These are phyloP conservation scores for Rhizomucor miehei DNA, from an alignment of 371 early-diverging fungal genomes.

Conservation along the genomic window DNA sequence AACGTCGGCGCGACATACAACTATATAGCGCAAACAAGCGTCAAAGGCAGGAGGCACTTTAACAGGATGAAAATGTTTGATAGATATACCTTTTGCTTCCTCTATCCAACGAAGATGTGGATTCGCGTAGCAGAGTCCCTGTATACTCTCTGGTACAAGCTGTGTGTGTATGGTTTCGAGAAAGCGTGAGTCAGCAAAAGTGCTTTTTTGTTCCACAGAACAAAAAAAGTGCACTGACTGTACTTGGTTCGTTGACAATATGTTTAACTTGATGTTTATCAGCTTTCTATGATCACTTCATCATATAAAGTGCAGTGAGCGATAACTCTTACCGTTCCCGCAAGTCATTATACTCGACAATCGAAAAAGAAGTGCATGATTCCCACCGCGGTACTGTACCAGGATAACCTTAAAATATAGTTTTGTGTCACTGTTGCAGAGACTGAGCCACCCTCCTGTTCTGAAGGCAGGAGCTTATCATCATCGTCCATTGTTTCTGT, in stretches of 20 bases:
- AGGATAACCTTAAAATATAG: too few species aligned
- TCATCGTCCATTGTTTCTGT: too few species aligned
- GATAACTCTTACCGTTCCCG: too few species aligned
- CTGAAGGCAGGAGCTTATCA: too few species aligned
- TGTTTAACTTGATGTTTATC: constrained; percentile 23
- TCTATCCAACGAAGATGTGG: constrained; percentile 32
- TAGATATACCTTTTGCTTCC: constrained; percentile 27
- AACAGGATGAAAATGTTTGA: neutral
- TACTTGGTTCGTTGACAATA: constrained; percentile 34
- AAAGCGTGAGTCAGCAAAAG: too few species aligned
- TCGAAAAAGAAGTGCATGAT: too few species aligned
- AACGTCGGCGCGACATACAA: constrained; percentile 54
- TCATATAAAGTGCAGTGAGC: too few species aligned
- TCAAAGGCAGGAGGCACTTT: neutral
- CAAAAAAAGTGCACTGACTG: constrained; percentile 12
- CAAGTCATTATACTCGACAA: too few species aligned
- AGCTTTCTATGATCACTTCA: neutral
- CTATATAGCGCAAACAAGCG: constrained; percentile 21
- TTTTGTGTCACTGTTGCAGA: too few species aligned
- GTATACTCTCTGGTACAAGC: constrained; percentile 35
- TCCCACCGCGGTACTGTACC: too few species aligned
- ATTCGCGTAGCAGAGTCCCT: constrained; percentile 41
- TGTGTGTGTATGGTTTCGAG: constrained; percentile 6
- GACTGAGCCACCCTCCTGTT: too few species aligned
- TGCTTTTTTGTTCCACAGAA: too few species aligned